Evolutionary conservation across 768 basidiomycete species (phyloP).

Genomic region (Mycena kentingensis): DNA sequence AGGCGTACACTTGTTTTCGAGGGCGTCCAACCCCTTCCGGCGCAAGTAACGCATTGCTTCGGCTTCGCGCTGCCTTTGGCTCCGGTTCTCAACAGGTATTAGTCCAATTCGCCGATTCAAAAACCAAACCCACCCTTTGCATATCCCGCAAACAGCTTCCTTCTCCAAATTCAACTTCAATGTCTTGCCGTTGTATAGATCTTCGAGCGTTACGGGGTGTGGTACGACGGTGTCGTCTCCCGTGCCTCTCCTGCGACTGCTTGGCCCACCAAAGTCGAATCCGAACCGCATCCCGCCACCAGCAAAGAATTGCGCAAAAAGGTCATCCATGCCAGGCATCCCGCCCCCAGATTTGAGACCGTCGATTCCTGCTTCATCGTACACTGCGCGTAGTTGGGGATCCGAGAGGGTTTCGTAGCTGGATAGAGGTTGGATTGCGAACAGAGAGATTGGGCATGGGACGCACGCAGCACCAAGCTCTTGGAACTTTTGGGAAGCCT

Average conservation of each 20-base stretch:
- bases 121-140: conserved; percentile 67
- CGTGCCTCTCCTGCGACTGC: conserved; percentile 50
- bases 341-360: conserved; percentile 57
- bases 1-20: conserved; percentile 53
- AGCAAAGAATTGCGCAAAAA: conserved; percentile 77
- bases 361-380: conserved; percentile 75
- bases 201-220: conserved; percentile 87
- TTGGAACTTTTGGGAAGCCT: conserved; percentile 82
- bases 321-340: conserved; percentile 47
- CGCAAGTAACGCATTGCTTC: conserved; percentile 77
- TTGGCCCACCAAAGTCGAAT: conserved; percentile 61
- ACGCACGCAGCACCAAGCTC: conserved; percentile 86
- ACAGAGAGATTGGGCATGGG: conserved; percentile 4
- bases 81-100: conserved; percentile 60
- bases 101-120: background rate
- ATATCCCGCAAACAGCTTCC: conserved; percentile 73
- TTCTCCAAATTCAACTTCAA: conserved; percentile 90
- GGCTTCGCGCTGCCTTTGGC: conserved; percentile 83
- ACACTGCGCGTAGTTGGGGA: conserved; percentile 63
- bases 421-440: conserved; percentile 13
- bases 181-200: conserved; percentile 88
- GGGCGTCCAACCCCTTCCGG: conserved; percentile 79
- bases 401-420: conserved; percentile 87
- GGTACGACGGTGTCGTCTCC: conserved; percentile 76
- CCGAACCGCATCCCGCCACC: conserved; percentile 48